Evolutionary conservation across 495 filamentous ascomycete genomes (phyloP), one percentile per base, ranked within the genome.

Genomic region (Pseudoneurospora amorphoporcata): DNA sequence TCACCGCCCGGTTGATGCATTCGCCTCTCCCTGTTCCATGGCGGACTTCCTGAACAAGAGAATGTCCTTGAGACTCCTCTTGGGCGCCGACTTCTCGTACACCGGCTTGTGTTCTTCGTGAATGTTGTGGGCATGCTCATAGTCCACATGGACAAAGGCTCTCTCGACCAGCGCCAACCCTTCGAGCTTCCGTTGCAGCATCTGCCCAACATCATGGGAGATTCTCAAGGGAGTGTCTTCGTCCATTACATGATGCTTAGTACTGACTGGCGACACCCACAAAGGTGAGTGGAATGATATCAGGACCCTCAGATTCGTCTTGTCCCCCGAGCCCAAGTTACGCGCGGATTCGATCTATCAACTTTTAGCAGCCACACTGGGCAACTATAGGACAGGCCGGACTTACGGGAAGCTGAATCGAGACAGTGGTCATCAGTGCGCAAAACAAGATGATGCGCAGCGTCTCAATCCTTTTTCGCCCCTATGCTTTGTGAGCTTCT

Each of bases 381-480:
- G 39, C 53, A 35, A 14, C 39, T 40, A 23, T 39, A 69, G 39
- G 16, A 29, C 45, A 40, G 1, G 7, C 1, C 19, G 7, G 45
- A 81, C 81, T 79, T 76, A 85, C 80, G 70, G 88, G 82, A 39
- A 88, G 76, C 76, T 88, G 82, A 39, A 87, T 82, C 69, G 86
- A 83, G 19, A 88, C 86, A 0, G 86, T 87, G 35, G 85, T 88
- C 85, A 88, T 86, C 75, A 88, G 76, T 45, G 86, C 85, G 75
- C 86, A 87, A 81, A 88, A 88, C 71, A 88, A 82, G 72, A 88
- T 88, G 71, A 88, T 87, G 6, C 86, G 86, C 61, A 88, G 83
- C 7, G 86, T 87, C 76, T 87, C 86, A 71, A 87, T 86, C 68
- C 86, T 80, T 10, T 80, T 87, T 1, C 86, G 86, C 41, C 86